A percentile compares a stretch with the other conserved stretches of the same genome.
Evolutionary conservation across 306 rosid genomes (phyloP).

Genomic region (Albizia julibrissin): DNA sequence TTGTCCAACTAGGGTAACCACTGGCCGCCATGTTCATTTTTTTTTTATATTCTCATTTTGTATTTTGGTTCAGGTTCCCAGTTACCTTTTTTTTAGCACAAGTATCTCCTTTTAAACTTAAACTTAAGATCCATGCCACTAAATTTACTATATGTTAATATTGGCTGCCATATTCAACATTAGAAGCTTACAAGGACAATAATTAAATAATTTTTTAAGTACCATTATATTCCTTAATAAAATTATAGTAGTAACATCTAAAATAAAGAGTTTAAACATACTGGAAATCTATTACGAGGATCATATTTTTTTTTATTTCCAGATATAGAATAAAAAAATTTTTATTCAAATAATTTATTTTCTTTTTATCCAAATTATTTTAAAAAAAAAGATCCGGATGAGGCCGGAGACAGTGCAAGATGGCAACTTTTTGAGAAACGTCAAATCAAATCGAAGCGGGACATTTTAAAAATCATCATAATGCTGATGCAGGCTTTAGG

Average conservation of each 20-base stretch:
- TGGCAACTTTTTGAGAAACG: background rate
- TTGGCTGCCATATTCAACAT: background rate
- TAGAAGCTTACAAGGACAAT: background rate
- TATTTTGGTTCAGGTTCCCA: rapidly evolving
- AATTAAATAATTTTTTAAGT: background rate
- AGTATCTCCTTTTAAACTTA: rapidly evolving
- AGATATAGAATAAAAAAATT: no score
- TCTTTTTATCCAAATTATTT: background rate
- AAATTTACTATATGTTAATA: no score
- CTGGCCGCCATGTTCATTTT: no score
- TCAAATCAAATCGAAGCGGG: background rate
- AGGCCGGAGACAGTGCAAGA: background rate
- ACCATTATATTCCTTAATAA: background rate
- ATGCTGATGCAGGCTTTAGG: background rate
- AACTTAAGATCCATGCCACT: rapidly evolving
- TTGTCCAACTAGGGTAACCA: background rate
- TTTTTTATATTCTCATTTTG: no score
- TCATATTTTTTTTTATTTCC: background rate
- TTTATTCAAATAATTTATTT: no score
- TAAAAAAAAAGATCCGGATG: background rate
- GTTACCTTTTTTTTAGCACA: rapidly evolving
- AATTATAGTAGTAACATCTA: background rate
- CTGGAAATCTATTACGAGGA: background rate
- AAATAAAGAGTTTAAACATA: background rate
- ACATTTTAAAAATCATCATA: background rate